phyloP scores from a whole-genome alignment of 352 stramenopile genomes.

The Aphanomyces astaci region DNA sequence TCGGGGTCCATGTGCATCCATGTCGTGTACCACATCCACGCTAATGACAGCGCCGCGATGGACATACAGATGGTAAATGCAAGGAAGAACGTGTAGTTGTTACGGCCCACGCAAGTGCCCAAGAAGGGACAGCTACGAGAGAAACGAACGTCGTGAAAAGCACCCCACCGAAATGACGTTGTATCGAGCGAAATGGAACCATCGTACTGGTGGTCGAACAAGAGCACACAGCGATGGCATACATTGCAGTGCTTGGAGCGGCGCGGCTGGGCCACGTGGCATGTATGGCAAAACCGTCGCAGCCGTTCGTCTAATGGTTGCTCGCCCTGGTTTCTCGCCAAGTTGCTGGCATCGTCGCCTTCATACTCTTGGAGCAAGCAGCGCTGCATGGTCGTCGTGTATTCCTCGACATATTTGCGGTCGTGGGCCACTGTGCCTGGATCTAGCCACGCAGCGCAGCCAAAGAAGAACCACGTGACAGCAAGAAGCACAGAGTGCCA shows the following conservation, averaged over 20 bases:
- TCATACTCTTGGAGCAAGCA: conserved; percentile 29
- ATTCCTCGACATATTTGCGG: conserved; percentile 35
- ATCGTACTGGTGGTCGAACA: conserved; percentile 97
- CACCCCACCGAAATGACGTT: too few relatives aligned
- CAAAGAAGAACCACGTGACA: conserved; percentile 60
- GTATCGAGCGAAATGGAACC: background rate
- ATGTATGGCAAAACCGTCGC: conserved; percentile 65
- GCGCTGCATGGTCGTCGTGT: conserved; percentile 49
- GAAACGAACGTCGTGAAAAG: conserved; percentile 18
- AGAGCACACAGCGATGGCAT: conserved; percentile 90
- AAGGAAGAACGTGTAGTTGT: conserved; percentile 93
- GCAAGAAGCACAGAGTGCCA: conserved; percentile 53
- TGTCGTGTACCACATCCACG: conserved; percentile 33
- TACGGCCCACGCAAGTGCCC: conserved; percentile 97
- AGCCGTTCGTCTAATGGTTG: conserved; percentile 23
- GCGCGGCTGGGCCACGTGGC: conserved; percentile 62
- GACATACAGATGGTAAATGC: conserved; percentile 45
- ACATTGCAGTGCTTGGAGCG: conserved; percentile 85
- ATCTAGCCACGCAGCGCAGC: conserved; percentile 44
- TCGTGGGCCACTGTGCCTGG: conserved; percentile 44
- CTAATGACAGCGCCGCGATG: conserved; percentile 45
- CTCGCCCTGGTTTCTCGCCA: conserved; percentile 27
- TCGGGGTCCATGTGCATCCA: conserved; percentile 24
- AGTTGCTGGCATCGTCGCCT: background rate
- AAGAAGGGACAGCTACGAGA: conserved; percentile 90